These are phyloP conservation scores for Williopsis jadinii DNA, from an alignment of 1,139 yeast genomes.

Conservation along the genomic window DNA sequence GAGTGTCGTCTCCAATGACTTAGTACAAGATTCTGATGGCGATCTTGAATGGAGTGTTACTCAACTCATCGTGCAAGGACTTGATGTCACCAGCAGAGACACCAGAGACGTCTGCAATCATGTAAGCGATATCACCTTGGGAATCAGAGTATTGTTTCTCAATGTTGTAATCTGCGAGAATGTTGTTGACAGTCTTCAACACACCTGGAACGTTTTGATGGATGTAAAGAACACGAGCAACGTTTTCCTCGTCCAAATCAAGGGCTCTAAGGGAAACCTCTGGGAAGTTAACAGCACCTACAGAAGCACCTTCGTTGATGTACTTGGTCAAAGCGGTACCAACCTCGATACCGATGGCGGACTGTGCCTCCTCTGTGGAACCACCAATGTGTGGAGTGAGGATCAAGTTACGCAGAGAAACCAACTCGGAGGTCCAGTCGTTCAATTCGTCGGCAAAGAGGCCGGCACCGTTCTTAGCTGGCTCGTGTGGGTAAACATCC, in stretches of 20 bases:
- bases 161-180: conserved; percentile 89
- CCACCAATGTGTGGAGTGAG: conserved; percentile 99
- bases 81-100: conserved; percentile 81
- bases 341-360: conserved; percentile 96
- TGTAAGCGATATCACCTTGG: conserved; percentile 90
- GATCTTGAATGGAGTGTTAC: conserved; percentile 85
- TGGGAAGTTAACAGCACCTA: conserved; percentile 98
- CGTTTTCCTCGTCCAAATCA: conserved; percentile 79
- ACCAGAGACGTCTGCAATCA: conserved; percentile 95
- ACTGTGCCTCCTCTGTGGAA: conserved; percentile 98
- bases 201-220: conserved; percentile 99
- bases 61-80: conserved; percentile 76
- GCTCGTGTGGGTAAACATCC: conserved; percentile 96
- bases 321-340: conserved; percentile 79
- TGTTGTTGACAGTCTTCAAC: conserved; percentile 92
- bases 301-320: conserved; percentile 94
- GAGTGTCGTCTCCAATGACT: conserved; percentile 1
- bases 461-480: conserved; percentile 91
- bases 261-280: conserved; percentile 90
- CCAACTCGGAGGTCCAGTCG: conserved; percentile 77
- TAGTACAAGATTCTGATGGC: conserved; percentile 86
- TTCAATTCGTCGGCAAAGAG: conserved; percentile 68
- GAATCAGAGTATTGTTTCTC: conserved; percentile 98
- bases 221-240: conserved; percentile 90
- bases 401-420: conserved; percentile 79